phyloP scores from a whole-genome alignment of 208 protist species.

The Trypanosoma brucei region DNA sequence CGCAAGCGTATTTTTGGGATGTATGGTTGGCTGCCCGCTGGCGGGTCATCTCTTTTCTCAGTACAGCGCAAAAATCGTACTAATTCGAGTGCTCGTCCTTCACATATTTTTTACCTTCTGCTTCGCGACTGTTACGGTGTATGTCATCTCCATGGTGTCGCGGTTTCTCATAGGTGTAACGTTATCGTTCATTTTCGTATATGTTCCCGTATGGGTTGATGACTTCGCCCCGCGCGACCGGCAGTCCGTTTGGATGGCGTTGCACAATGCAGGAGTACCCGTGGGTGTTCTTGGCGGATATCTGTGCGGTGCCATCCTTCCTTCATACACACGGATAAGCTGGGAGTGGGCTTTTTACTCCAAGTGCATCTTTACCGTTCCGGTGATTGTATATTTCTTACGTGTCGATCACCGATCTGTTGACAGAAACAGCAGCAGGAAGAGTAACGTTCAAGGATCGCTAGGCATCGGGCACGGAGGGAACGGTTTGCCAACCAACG shows the following conservation, averaged over 20 bases:
- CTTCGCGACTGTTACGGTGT: slow-evolving; percentile 55
- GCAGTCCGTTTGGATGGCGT: slow-evolving; percentile 88
- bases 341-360: slow-evolving; percentile 85
- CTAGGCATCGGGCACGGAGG: not conserved
- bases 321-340: slow-evolving; percentile 38
- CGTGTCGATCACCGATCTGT: slow-evolving; percentile 50
- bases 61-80: slow-evolving; percentile 63
- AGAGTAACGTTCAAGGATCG: not conserved
- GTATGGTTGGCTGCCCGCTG: slow-evolving; percentile 74
- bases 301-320: slow-evolving; percentile 63
- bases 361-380: slow-evolving; percentile 74
- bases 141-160: slow-evolving; percentile 45
- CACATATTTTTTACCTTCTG: slow-evolving; percentile 80
- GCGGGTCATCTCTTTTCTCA: slow-evolving; percentile 64
- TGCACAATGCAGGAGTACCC: slow-evolving; percentile 87
- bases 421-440: slow-evolving; percentile 26
- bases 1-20: slow-evolving; percentile 85
- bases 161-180: slow-evolving; percentile 88
- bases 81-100: slow-evolving; percentile 48
- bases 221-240: slow-evolving; percentile 80
- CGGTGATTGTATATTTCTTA: slow-evolving; percentile 50
- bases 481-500: not conserved
- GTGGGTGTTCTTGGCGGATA: slow-evolving; percentile 91
- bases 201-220: slow-evolving; percentile 91
- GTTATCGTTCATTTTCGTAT: slow-evolving; percentile 89